phyloP scores from a whole-genome alignment of 495 filamentous ascomycete genomes.

The Barbatosphaeria neglecta region DNA sequence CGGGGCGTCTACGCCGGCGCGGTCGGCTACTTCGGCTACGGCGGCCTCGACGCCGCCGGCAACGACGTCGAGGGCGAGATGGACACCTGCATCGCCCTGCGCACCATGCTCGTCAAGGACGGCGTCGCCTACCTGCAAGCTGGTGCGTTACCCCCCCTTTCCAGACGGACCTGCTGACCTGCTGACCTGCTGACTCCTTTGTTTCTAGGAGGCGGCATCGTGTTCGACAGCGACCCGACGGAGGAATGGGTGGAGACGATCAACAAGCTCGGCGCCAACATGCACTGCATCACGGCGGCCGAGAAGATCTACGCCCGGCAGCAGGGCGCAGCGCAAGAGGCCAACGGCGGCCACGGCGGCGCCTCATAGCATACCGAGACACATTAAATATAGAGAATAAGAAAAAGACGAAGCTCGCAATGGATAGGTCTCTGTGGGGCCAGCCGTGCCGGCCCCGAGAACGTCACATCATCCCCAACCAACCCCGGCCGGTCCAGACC shows the following conservation, averaged over 20 bases:
- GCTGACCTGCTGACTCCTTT: background rate
- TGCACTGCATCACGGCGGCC: conserved; percentile 72
- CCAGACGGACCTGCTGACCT: background rate
- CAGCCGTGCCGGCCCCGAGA: no score
- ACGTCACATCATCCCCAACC: no score
- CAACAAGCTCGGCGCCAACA: conserved; percentile 87
- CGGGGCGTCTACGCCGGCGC: conserved; percentile 94
- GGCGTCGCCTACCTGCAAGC: conserved; percentile 87
- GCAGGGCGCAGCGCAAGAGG: no score
- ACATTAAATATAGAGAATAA: background rate
- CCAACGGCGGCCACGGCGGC: background rate
- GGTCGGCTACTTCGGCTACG: conserved; percentile 82
- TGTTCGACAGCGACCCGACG: conserved; percentile 87
- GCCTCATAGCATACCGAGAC: background rate
- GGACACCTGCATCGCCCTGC: conserved; percentile 97
- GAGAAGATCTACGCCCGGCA: conserved; percentile 53
- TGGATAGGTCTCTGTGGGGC: no score
- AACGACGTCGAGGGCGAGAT: conserved; percentile 63
- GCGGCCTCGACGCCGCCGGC: conserved; percentile 33
- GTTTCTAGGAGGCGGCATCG: conserved; percentile 73
- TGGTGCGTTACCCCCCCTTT: conserved; percentile 24
- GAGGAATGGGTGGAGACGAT: conserved; percentile 96
- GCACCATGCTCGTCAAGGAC: conserved; percentile 92
- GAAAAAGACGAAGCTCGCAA: background rate
- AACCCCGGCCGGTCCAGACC: no score